These are phyloP conservation scores for Mycena indigotica DNA, from an alignment of 768 basidiomycete genomes.

Conservation along the genomic window DNA sequence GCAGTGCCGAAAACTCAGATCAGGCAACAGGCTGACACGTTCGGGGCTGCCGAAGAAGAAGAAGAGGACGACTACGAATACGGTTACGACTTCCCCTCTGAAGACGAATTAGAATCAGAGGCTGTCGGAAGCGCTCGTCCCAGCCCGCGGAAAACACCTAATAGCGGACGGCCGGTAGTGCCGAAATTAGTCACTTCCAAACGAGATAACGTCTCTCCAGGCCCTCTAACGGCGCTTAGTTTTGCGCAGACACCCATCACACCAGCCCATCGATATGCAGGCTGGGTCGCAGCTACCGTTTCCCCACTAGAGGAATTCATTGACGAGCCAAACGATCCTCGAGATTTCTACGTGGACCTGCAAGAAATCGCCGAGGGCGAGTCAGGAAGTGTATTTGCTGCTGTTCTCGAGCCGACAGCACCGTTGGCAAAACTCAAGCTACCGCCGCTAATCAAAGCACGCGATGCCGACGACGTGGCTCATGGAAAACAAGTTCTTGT, in stretches of 20 bases:
- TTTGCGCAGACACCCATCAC: conserved; percentile 26
- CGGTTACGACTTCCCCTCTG: conserved; percentile 18
- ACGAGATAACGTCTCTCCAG: conserved; percentile 12
- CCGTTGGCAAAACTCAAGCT: conserved; percentile 41
- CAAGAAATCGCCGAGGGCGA: conserved; percentile 85
- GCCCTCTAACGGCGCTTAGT: conserved; percentile 26
- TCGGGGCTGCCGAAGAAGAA: conserved; percentile 33
- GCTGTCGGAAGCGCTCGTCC: conserved; percentile 8
- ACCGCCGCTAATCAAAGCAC: conserved; percentile 40
- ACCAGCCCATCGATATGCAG: conserved; percentile 51
- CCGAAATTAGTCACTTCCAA: conserved; percentile 41
- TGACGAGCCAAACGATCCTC: conserved; percentile 61
- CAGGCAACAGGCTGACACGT: conserved; percentile 34
- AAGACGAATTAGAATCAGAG: conserved; percentile 18
- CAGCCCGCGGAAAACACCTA: conserved; percentile 5
- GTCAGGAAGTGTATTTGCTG: conserved; percentile 68
- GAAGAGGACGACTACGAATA: conserved; percentile 25
- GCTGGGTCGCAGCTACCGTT: conserved; percentile 65
- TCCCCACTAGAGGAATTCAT: conserved; percentile 65
- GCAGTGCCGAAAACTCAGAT: neutral
- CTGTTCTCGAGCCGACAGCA: conserved; percentile 32
- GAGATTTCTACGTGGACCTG: conserved; percentile 63
- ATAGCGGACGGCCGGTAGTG: conserved; percentile 17
- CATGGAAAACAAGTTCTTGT: conserved; percentile 48
- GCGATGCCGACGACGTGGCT: conserved; percentile 38